Evolutionary conservation across 192 early-diverging fungal species (phyloP).

Genomic region (Coemansia javaensis): DNA sequence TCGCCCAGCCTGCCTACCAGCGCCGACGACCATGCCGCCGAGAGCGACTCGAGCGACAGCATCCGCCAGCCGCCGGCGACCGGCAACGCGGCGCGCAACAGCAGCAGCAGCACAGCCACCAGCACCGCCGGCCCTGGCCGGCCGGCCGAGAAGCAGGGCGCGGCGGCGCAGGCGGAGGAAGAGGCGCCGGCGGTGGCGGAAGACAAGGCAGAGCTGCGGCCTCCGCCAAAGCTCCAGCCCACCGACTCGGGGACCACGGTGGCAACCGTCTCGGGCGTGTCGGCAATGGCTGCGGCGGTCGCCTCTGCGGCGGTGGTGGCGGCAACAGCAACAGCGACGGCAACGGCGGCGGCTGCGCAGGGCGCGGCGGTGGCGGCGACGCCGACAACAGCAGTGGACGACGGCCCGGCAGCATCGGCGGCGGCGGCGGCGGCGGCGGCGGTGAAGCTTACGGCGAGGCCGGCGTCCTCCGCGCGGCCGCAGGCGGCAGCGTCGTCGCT

Average conservation of each 20-base stretch:
- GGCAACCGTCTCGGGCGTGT: no score
- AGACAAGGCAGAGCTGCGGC: not conserved
- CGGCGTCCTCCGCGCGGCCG: no score
- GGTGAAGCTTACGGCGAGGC: not conserved
- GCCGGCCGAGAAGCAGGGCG: not conserved
- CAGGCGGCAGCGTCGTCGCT: constrained; percentile 36
- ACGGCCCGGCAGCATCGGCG: not conserved
- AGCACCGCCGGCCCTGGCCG: no score
- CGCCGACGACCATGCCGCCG: no score
- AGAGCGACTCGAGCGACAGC: no score
- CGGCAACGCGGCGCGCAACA: no score
- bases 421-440: not conserved
- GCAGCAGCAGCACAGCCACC: no score
- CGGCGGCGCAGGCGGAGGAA: not conserved
- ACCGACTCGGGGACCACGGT: constrained; percentile 4
- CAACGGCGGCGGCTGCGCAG: not conserved
- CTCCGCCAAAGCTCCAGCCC: not conserved
- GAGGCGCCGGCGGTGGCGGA: no score
- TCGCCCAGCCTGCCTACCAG: no score
- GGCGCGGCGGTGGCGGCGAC: not conserved
- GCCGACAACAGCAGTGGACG: constrained; percentile 5
- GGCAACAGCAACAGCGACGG: constrained; percentile 2
- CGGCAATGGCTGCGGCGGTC: no score
- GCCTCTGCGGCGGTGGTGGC: constrained; percentile 1
- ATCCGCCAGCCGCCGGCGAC: no score